Base-by-base conservation (phyloP, 1,284 basidiomycete genomes). In the Moniliophthora roreri region DNA sequence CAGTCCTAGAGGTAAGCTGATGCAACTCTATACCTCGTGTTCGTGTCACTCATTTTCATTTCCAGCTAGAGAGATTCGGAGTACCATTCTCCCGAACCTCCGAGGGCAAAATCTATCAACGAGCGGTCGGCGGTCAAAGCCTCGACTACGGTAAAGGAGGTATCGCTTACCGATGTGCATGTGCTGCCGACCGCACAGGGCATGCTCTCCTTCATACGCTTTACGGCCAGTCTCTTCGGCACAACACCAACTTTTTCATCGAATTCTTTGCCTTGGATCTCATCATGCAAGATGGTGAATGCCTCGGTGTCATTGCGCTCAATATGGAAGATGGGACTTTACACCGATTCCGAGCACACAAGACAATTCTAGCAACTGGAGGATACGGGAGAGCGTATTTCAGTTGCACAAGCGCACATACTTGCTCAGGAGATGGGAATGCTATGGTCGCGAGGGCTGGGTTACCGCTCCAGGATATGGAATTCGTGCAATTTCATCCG, bases 231-330 rank as follows among this genome's bases (percentile, higher is more conserved):
- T 98, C 97, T 58, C 87, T 99, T 59, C 90, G 95, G 59, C 97
- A 99, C 82, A 91, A 99, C 81, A 99, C 97, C 70, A 97, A 98
- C 76, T 99, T 98, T 78, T 99, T 99, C 80, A 98, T 99, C 74
- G 97, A 99, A 74, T 99, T 95, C 78, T 99, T 99, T 72, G 97
- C 96, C 16, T 85, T 96, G 58, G 96, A 99, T 73, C 79, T 99
- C 57, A 94, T 99, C 72, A 98, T 99, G 97, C 85, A 98, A 71
- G 94, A 93, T 62, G 97, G 95, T 66, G 93, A 98, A 75, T 99
- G 97, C 78, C 96, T 99, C 58, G 97, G 97, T 79, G 96, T 99
- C 52, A 93, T 98, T 64, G 97, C 97, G 8, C 81, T 98, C 63
- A 99, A 98, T 81, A 95, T 98, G 91, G 97, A 99, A 77, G 97